Evolutionary conservation across 768 basidiomycete species (phyloP).

Genomic region (Rhodotorula graminis): DNA sequence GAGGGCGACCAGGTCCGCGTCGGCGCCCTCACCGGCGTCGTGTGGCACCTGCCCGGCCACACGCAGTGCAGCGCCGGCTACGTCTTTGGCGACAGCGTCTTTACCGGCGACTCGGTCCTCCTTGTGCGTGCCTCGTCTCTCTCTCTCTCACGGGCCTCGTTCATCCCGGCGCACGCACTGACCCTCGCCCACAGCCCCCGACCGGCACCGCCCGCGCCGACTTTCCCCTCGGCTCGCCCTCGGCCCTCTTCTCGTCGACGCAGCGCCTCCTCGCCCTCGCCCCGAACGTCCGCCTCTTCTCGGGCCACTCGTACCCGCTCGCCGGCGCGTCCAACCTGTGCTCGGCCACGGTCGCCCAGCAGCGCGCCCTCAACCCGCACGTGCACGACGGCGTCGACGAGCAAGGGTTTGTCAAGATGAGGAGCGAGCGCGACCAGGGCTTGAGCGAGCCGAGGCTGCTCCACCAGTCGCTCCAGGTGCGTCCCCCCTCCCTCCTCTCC

Average conservation of each 20-base stretch:
- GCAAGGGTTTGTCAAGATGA: conserved; percentile 39
- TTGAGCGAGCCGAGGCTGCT: conserved; percentile 41
- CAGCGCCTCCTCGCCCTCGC: conserved; percentile 42
- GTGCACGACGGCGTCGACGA: conserved; percentile 26
- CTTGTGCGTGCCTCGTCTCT: conserved; percentile 3
- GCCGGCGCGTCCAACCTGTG: conserved; percentile 33
- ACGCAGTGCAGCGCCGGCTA: conserved; percentile 36
- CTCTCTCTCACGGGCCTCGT: neutral
- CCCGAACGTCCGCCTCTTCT: conserved; percentile 39
- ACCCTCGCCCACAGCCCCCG: conserved; percentile 30
- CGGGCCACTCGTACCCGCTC: conserved; percentile 42
- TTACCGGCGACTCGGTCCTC: conserved; percentile 44
- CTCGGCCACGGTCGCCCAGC: conserved; percentile 41
- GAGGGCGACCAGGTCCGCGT: conserved; percentile 40
- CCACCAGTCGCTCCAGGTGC: conserved; percentile 43
- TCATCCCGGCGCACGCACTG: neutral
- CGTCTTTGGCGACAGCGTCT: conserved; percentile 38
- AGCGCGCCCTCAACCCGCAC: conserved; percentile 40
- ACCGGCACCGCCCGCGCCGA: conserved; percentile 44
- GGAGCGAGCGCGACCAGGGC: conserved; percentile 37
- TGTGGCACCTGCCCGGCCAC: conserved; percentile 42
- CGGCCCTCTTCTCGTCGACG: conserved; percentile 39
- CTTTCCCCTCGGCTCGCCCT: conserved; percentile 42
- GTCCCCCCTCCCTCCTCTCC: neutral
- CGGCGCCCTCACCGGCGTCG: conserved; percentile 31